phyloP scores from a whole-genome alignment of 345 rosid species.

The Pugionium cornutum region DNA sequence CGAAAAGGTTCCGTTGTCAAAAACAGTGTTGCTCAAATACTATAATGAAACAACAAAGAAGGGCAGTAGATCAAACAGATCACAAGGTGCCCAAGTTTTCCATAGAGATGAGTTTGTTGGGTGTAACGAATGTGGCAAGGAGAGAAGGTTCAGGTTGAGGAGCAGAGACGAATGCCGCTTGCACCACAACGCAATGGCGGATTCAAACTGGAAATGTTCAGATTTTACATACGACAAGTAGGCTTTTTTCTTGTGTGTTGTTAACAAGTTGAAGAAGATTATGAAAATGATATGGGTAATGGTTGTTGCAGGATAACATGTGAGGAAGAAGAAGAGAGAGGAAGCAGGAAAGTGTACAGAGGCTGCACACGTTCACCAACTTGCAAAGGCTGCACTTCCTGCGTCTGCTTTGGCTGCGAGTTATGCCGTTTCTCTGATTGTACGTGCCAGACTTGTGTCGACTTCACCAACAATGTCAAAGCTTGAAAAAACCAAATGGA shows the following conservation, averaged over 20 bases:
- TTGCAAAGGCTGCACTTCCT: constrained; percentile 95
- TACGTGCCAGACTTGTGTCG: constrained; percentile 91
- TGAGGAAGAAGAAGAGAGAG: constrained; percentile 70
- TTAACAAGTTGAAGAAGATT: too few species aligned
- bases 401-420: constrained; percentile 93
- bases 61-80: too few species aligned
- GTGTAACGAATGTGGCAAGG: constrained; percentile 78
- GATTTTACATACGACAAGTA: constrained; percentile 77
- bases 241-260: constrained; percentile 9
- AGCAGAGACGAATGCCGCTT: constrained; percentile 76
- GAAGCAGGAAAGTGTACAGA: constrained; percentile 79
- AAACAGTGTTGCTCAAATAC: constrained; percentile 87
- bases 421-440: constrained; percentile 88
- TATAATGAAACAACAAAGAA: constrained; percentile 56
- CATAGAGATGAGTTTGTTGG: constrained; percentile 86
- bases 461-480: constrained; percentile 56
- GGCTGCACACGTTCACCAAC: constrained; percentile 81
- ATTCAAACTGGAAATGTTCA: constrained; percentile 77
- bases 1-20: constrained; percentile 81
- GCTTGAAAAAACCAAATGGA: too few species aligned
- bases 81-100: neutral
- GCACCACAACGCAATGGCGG: constrained; percentile 83
- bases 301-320: constrained; percentile 56
- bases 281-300: constrained; percentile 16
- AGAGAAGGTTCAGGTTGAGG: constrained; percentile 79